Base-by-base conservation (phyloP, 352 stramenopile genomes). In the Phytopythium boreale region DNA sequence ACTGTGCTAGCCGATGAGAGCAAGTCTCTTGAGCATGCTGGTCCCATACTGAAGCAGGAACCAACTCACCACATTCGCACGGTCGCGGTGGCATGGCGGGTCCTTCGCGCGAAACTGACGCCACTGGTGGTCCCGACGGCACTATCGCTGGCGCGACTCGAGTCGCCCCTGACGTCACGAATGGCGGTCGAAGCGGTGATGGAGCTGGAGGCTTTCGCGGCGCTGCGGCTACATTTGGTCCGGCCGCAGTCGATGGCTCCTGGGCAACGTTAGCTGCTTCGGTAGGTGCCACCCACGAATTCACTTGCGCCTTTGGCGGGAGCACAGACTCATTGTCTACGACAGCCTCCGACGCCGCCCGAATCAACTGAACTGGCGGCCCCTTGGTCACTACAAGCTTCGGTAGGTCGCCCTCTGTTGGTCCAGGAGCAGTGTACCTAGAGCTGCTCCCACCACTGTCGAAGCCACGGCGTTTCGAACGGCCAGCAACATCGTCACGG, bases 301-400 rank as follows among this genome's bases (percentile, higher is more conserved):
- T 56, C 39, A 52, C 47, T 19, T 51, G 24, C 2, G 53, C 22
- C 49, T 34, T 34, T 15, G 27, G 17, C 15, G 44, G 36, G 1
- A n/a, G 50, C 39, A 17, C 37, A 10, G 39, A 34, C 26, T 29
- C 44, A 17, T 6, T 51, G 44, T 29, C 44, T 4, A 29, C 11
- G 20, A 14, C 12, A 43, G 44, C n/a, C 44, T 41, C 17, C 1
- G 51, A 36, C 8, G 27, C 51, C 22, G 68, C 62, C 1, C 62
- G 70, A 12, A 80, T 27, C 36, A 77, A 43, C 47, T 72, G 59
- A 56, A 79, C 50, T 0, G 76, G 71, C 11, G 77, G 77, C 0
- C 78, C 77, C 26, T 79, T 85, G 20, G 75, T 84, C 22, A 87
- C 75, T 44, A 71, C 50, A 12, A 87, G 70, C 58, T 79, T 76